Evolutionary conservation across 306 rosid species (phyloP), one percentile per base, ranked within the genome.

Genomic region (Ziziphus jujuba): DNA sequence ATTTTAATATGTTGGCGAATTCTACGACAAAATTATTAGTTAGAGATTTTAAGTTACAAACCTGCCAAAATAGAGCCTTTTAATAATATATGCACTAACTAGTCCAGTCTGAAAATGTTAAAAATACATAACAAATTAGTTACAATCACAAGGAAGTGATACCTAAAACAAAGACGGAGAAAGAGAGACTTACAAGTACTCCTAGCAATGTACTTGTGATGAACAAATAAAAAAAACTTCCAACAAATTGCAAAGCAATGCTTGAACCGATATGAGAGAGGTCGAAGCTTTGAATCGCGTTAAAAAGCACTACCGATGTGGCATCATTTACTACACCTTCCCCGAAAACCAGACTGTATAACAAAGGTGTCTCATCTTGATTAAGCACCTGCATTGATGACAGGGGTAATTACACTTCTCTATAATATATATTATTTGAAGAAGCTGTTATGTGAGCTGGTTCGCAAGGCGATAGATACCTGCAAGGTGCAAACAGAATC

Each of bases 281-380:
- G 47, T 95, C 99, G 48, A 95, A 95, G 69, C 86, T 88, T 82
- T 95, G 97, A 74, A 95, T 90, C 54, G 99, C 99, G 53, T 95
- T 88, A 77, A 95, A 87, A 77, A 95, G 97, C 67, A 95, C 99
- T 11, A 95, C 84, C 0, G 99, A 88, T 45, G 99, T 95, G 34
- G 99, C 99, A 77, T 95, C 99, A 79, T 95, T 95, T 54, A 95
- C 96, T 4, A 95, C 99, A 0, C 99, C 97, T 53, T 95, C 99
- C 56, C 97, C 99, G 64, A 95, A 95, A 49, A 93, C 99, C 67
- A 93, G 63, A 72, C 97, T 91, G 87, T 91, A 87, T 10, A 88
- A 71, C 38, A 83, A 79, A 34, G 95, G 95, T 56, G 97, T 90
- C 81, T 85, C 92, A 61, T 88, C 97, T 67, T 89, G 97, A 85